These are phyloP conservation scores for Eimeria tenella DNA, from an alignment of 169 alveolate genomes.

Conservation along the genomic window DNA sequence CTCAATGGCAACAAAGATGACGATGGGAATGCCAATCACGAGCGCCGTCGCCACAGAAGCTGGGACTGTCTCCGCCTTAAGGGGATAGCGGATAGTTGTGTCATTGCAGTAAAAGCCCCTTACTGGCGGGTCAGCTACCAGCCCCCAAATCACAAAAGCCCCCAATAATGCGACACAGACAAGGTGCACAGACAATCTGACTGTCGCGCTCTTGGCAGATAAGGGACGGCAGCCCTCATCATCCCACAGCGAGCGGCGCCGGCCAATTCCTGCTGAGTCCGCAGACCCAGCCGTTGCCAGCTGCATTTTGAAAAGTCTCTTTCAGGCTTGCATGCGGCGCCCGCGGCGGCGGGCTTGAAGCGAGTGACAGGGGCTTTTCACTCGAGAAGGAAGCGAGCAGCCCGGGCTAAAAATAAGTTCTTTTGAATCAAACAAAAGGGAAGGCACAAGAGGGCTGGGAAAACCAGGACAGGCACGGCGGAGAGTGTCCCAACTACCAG, in stretches of 20 bases:
- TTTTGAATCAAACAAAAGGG: too few species aligned
- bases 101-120: constrained; percentile 76
- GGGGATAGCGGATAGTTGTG: constrained; percentile 73
- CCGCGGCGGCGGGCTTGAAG: too few species aligned
- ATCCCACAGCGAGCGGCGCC: constrained; percentile 21
- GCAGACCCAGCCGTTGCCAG: not conserved
- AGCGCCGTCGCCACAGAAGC: constrained; percentile 47
- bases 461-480: too few species aligned
- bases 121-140: constrained; percentile 33
- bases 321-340: not conserved
- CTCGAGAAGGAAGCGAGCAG: too few species aligned
- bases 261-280: not conserved
- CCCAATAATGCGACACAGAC: constrained; percentile 33
- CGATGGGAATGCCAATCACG: constrained; percentile 42
- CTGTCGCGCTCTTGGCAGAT: not conserved
- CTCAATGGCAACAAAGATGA: constrained; percentile 33
- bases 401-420: too few species aligned
- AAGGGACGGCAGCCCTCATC: not conserved
- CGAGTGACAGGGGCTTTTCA: too few species aligned
- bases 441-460: too few species aligned
- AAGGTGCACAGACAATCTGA: constrained; percentile 38
- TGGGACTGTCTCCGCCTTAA: constrained; percentile 75
- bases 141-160: constrained; percentile 48
- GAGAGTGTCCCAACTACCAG: too few species aligned
- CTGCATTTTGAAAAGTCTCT: not conserved